Percentiles rank a stretch among this genome's conserved stretches.
These are phyloP conservation scores for Dentipellis fragilis DNA, from an alignment of 768 basidiomycete genomes.

Conservation along the genomic window DNA sequence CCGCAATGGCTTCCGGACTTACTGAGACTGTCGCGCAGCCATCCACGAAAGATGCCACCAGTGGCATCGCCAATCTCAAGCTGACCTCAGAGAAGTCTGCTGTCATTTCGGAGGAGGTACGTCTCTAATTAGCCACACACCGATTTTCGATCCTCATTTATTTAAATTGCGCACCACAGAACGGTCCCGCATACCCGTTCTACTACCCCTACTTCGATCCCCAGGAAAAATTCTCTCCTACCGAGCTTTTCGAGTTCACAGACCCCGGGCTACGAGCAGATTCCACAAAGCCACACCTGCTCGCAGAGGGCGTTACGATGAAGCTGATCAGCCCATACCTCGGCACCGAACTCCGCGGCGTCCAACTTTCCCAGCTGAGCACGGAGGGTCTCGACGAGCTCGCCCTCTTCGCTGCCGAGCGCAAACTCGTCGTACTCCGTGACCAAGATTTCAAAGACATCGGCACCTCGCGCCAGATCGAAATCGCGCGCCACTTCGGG, in stretches of 20 bases:
- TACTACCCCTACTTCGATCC: background rate
- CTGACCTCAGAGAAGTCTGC: too few species aligned
- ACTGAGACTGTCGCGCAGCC: too few species aligned
- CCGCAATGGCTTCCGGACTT: too few species aligned
- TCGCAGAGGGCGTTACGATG: constrained; percentile 28
- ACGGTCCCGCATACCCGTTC: constrained; percentile 1
- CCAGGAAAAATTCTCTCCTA: background rate
- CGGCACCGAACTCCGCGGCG: constrained; percentile 39
- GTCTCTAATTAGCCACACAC: too few species aligned
- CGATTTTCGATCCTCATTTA: too few species aligned
- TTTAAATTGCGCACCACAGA: background rate
- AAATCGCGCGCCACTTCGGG: constrained; percentile 28
- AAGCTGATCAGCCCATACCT: constrained; percentile 38
- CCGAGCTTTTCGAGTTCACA: constrained; percentile 23
- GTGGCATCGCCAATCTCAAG: too few species aligned
- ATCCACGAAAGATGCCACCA: too few species aligned
- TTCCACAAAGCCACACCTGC: constrained; percentile 40
- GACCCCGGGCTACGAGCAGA: constrained; percentile 40
- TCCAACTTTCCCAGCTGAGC: constrained; percentile 43
- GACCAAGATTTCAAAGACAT: constrained; percentile 56
- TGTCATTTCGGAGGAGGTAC: too few species aligned
- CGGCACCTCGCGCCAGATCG: constrained; percentile 41
- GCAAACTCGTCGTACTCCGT: constrained; percentile 45
- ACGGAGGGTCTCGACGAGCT: constrained; percentile 35
- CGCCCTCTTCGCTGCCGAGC: constrained; percentile 32